Percentiles rank a stretch among this genome's conserved stretches.
phyloP scores from a whole-genome alignment of 805 yeast species.

The Suhomyces prunicola region DNA sequence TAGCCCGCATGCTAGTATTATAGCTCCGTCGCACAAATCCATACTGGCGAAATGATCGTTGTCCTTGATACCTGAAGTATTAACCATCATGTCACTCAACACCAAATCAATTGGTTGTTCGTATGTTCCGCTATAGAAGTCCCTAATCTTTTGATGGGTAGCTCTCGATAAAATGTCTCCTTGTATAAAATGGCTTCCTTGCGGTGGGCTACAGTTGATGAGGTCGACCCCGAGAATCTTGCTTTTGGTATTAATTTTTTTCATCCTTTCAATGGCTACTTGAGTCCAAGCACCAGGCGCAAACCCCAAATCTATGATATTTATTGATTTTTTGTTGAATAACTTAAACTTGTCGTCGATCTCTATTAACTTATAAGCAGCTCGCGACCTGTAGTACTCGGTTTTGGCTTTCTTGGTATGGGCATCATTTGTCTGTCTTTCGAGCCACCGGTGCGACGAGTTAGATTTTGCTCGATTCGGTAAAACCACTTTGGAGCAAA shows the following conservation, averaged over 20 bases:
- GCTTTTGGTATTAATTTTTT: slow-evolving; percentile 6
- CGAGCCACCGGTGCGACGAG: slow-evolving; percentile 71
- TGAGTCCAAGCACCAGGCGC: slow-evolving; percentile 34
- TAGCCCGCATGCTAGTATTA: slow-evolving; percentile 69
- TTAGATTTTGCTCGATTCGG: slow-evolving; percentile 24
- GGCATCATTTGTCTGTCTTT: slow-evolving; percentile 63
- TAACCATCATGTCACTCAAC: slow-evolving; percentile 87
- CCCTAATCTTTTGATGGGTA: slow-evolving; percentile 57
- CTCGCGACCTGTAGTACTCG: slow-evolving; percentile 70
- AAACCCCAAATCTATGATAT: slow-evolving; percentile 72
- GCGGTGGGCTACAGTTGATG: slow-evolving; percentile 33
- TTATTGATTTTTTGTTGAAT: slow-evolving; percentile 48
- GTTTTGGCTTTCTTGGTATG: slow-evolving; percentile 66
- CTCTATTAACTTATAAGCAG: slow-evolving; percentile 84
- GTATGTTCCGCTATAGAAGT: slow-evolving; percentile 41
- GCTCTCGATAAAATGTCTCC: slow-evolving; percentile 37
- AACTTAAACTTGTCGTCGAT: slow-evolving; percentile 62
- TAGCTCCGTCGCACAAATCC: slow-evolving; percentile 90
- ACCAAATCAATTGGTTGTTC: slow-evolving; percentile 33
- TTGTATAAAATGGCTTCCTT: slow-evolving; percentile 35
- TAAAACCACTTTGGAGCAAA: background rate
- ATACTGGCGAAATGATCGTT: slow-evolving; percentile 83
- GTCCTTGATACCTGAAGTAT: slow-evolving; percentile 78
- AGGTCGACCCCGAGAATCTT: slow-evolving; percentile 31
- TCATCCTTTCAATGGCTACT: slow-evolving; percentile 19